phyloP scores from a whole-genome alignment of 345 rosid genomes.

The Trapa incisa region DNA sequence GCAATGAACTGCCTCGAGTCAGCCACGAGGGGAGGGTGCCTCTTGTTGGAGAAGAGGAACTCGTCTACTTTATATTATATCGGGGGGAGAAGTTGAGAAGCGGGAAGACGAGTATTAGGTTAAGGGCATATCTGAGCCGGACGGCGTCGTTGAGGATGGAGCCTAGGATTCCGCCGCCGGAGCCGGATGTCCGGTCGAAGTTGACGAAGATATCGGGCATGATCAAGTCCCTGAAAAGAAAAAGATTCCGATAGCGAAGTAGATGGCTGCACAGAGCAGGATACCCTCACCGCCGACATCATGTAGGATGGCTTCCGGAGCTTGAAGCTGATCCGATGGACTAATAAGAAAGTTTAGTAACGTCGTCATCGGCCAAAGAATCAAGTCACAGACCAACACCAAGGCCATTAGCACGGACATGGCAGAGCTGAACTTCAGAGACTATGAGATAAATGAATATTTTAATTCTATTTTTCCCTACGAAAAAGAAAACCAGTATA shows the following conservation, averaged over 20 bases:
- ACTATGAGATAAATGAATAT: constrained; percentile 25
- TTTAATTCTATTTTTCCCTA: background rate
- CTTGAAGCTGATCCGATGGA: constrained; percentile 67
- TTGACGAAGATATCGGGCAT: constrained; percentile 71
- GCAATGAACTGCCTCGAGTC: constrained; percentile 47
- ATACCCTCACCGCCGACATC: constrained; percentile 43
- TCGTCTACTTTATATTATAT: constrained; percentile 42
- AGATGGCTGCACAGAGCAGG: constrained; percentile 51
- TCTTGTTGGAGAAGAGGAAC: constrained; percentile 40
- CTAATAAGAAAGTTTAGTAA: constrained; percentile 25
- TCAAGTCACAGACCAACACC: constrained; percentile 17
- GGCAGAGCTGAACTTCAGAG: constrained; percentile 51
- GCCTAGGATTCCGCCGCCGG: constrained; percentile 19
- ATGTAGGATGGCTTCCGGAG: constrained; percentile 52
- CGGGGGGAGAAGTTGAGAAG: constrained; percentile 68
- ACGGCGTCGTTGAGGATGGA: constrained; percentile 44
- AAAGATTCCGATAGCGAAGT: constrained; percentile 49
- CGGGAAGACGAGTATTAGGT: constrained; percentile 77
- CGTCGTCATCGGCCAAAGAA: background rate
- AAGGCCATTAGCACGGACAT: constrained; percentile 57
- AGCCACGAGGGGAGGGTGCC: constrained; percentile 17
- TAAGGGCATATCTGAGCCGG: constrained; percentile 65
- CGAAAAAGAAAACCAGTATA: background rate
- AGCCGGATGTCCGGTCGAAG: constrained; percentile 45
- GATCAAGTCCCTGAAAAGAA: constrained; percentile 63